phyloP scores from a whole-genome alignment of 2,329 filamentous ascomycete species.

The Thielaviopsis euricoi region DNA sequence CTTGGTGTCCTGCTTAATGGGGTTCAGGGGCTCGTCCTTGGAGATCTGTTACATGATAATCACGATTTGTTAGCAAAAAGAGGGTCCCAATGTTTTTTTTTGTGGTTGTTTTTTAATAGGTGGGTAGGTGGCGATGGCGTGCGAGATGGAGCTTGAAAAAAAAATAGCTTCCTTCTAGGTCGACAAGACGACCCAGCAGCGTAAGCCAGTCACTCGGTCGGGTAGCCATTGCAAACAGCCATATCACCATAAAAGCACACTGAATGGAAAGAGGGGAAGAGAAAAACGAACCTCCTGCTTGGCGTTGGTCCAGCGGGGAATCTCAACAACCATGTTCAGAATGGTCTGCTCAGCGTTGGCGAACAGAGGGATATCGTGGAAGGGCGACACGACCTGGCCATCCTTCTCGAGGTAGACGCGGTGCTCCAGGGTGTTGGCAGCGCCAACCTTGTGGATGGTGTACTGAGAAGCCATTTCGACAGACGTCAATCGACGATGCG shows the following conservation, averaged over 20 bases:
- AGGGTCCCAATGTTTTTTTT: neutral
- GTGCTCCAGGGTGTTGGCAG: constrained; percentile 89
- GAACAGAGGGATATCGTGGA: constrained; percentile 97
- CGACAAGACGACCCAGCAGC: no score
- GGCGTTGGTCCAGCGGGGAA: constrained; percentile 98
- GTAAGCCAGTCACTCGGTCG: neutral
- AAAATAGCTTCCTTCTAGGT: neutral
- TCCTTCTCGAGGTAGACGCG: constrained; percentile 97
- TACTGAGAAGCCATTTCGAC: constrained; percentile 46
- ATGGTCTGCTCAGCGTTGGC: constrained; percentile 91
- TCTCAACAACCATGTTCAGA: constrained; percentile 99
- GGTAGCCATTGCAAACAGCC: neutral
- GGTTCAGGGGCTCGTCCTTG: constrained; percentile 96
- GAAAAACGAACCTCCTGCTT: constrained; percentile 76
- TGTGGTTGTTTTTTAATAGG: neutral
- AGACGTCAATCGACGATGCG: constrained; percentile 17
- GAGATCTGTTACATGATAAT: constrained; percentile 50
- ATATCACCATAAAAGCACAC: neutral
- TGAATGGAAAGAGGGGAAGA: constrained; percentile 23
- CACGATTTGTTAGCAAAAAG: neutral
- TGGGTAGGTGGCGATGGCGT: neutral
- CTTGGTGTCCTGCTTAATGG: constrained; percentile 99
- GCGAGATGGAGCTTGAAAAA: neutral
- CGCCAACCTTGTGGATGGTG: constrained; percentile 70
- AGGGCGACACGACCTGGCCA: constrained; percentile 82